Evolutionary conservation across 2,329 filamentous ascomycete genomes (phyloP), one percentile per base, ranked within the genome.

Genomic region (Talaromyces rugulosus): DNA sequence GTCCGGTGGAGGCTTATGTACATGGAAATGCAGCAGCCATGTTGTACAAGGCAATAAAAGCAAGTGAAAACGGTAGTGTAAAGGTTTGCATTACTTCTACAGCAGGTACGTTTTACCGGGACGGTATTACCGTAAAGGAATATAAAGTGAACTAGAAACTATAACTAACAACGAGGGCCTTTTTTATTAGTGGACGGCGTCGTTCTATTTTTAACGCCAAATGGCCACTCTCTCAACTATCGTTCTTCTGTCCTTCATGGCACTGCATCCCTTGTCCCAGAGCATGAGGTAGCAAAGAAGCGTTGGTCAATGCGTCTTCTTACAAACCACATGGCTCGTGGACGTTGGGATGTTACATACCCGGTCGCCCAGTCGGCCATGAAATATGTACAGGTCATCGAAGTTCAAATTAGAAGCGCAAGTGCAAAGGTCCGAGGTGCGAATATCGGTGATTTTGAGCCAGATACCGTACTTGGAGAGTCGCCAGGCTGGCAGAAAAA

Each of bases 11-110:
- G n/a, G 54, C 59, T 23, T 63, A 63, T 55, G 11, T 63, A 55
- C 62, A 58, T 75, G 78, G 23, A 79, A 83, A 65, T 81, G 78
- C 76, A 65, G 70, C 54, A 66, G 66, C 65, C 64, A 69, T 64
- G 61, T 62, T 36, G 64, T 70, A 58, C 64, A 65, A 36, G 63
- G 64, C 27, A 62, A 67, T 55, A 60, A 67, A 55, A 61, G 28
- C 27, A 4, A 50, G 42, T 33, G 66, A 57, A 63, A 65, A 59
- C 64, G 67, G 23, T 63, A 67, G 42, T 70, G 69, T 61, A n/a
- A 33, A 54, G 14, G 60, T 61, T 31, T 61, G 60, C 34, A 53
- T 61, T 5, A 58, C 54, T 33, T 61, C 60, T n/a, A 61, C 60
- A 23, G 42, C 42, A 42, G 60, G 60, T 58, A 36, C n/a, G 31